phyloP scores from a whole-genome alignment of 106 monocot genomes.

The Agapanthus africanus region DNA sequence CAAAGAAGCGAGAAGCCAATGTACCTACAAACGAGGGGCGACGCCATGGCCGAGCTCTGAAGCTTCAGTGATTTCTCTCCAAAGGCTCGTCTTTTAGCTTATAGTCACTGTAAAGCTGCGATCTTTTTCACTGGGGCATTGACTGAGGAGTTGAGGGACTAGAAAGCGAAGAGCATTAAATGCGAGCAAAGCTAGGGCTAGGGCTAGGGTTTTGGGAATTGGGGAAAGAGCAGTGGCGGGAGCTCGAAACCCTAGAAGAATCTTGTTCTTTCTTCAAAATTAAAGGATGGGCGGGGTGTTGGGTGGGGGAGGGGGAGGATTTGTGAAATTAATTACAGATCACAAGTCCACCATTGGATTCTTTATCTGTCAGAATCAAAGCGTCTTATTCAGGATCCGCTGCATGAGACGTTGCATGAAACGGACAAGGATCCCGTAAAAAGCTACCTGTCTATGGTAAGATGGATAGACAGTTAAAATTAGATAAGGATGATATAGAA shows the following conservation, averaged over 20 bases:
- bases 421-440: too few species aligned
- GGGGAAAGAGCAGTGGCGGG: conserved; percentile 2
- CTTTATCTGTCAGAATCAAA: not conserved
- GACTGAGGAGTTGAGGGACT: not conserved
- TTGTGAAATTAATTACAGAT: not conserved
- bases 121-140: not conserved
- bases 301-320: not conserved
- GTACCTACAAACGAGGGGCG: conserved; percentile 11
- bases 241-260: conserved; percentile 10
- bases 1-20: conserved; percentile 6
- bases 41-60: conserved; percentile 8
- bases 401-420: too few species aligned
- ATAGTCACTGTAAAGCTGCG: not conserved
- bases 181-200: not conserved
- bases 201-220: conserved; percentile 10
- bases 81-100: not conserved
- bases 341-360: not conserved
- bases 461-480: too few species aligned
- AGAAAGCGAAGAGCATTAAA: not conserved
- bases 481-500: too few species aligned
- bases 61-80: not conserved
- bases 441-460: too few species aligned
- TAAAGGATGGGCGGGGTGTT: not conserved
- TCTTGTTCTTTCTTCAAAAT: not conserved
- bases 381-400: too few species aligned